Base-by-base conservation (phyloP, 345 rosid species). In the Populus simonii region DNA sequence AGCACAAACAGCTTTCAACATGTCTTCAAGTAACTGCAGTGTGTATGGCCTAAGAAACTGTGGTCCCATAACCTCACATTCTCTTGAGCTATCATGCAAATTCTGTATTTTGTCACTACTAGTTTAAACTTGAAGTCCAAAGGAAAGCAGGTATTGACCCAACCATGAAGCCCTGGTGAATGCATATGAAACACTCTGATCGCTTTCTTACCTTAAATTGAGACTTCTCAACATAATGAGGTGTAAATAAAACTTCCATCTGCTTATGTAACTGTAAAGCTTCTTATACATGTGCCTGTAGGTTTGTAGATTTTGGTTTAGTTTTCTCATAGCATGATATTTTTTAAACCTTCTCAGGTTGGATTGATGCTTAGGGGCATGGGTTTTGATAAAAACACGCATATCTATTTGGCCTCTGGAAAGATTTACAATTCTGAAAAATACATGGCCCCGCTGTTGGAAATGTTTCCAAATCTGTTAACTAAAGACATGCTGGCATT, bases 291-390 rank as follows among this genome's bases (percentile, higher is more conserved):
- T 35, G 9, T 16, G 38, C 15, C 10, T 8, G 18, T 71, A 49
- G 13, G 7, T 70, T 43, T 23, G 38, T 43, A 70, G 61, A 36
- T 15, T 23, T 5, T 73, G 25, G 43, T 70, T 36, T n/a, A 35
- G 47, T 62, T 25, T 3, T 29, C 41, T 66, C 45, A 22, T 76
- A 75, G 74, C 55, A 38, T 79, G 80, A 72, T 51, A 11, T 67
- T 68, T 77, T 39, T 78, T 73, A 29, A 25, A 63, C 66, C 31
- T 77, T 75, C 66, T 81, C 83, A 94, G 99, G 99, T 96, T 39
- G 98, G 99, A 57, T 77, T 96, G 88, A 96, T 96, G 97, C 92
- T 96, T 66, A 90, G 99, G 86, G 99, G 99, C 81, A 96, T 96
- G 97, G 98, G 99, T 49, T 96, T 96, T 79, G 92, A 87, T 84